phyloP scores from a whole-genome alignment of 208 protist genomes.

The Vickermania ingenoplastis region DNA sequence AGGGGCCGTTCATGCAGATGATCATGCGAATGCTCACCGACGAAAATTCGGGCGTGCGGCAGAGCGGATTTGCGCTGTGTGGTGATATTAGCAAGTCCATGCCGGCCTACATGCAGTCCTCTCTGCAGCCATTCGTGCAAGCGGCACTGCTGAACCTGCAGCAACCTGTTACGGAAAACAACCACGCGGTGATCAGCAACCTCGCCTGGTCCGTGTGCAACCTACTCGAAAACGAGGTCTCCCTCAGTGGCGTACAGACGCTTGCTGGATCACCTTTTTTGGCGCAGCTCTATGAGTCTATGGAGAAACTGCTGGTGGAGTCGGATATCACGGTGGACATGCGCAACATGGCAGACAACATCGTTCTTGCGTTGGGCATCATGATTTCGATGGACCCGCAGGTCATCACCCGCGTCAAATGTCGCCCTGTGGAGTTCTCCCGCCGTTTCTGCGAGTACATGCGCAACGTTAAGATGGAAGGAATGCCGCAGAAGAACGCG shows the following conservation, averaged over 20 bases:
- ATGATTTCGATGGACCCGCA: conserved; percentile 50
- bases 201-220: conserved; percentile 73
- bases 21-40: conserved; percentile 39
- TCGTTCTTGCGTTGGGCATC: conserved; percentile 60
- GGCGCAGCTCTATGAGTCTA: conserved; percentile 35
- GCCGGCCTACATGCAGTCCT: conserved; percentile 39
- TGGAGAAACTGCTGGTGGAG: conserved; percentile 28
- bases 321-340: conserved; percentile 42
- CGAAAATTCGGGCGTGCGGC: conserved; percentile 29
- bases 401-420: conserved; percentile 30
- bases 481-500: conserved; percentile 36
- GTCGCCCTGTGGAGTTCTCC: conserved; percentile 33
- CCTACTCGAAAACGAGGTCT: conserved; percentile 62
- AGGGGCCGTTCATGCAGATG: conserved; percentile 46
- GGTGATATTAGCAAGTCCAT: conserved; percentile 50
- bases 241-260: conserved; percentile 30
- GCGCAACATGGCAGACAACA: conserved; percentile 83
- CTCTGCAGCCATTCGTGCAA: conserved; percentile 29
- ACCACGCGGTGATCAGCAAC: conserved; percentile 57
- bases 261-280: conserved; percentile 27
- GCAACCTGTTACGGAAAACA: conserved; percentile 5
- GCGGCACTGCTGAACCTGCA: conserved; percentile 38
- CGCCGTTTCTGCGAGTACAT: conserved; percentile 58
- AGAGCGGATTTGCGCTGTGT: conserved; percentile 70
- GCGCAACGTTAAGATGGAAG: conserved; percentile 48